Base-by-base conservation (phyloP, 352 stramenopile genomes). In the Phytophthora litchii region DNA sequence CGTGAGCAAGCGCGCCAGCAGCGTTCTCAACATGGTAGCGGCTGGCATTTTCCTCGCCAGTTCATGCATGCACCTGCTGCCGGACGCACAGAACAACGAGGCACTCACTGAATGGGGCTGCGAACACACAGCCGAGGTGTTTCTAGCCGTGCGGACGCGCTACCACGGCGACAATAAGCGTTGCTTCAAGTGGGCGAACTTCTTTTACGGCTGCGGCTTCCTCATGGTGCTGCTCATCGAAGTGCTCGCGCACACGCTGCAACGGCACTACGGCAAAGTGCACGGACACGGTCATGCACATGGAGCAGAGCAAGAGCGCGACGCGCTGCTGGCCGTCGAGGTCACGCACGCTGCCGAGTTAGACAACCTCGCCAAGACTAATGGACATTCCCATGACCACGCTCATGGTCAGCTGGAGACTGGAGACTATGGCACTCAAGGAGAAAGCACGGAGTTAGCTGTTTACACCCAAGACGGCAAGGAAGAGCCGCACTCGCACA, bases 191-290 rank as follows among this genome's bases (percentile, higher is more conserved):
- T 87, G 82, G 64, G 78, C 83, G 42, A 89, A 91, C 71, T 89
- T 92, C 55, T 91, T 94, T 49, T 94, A 89, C 49, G 81, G 73
- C 29, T 58, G 76, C 38, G 85, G 85, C 36, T 94, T 94, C 47
- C 62, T 92, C 35, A 48, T 90, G 45, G 76, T 94, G 23, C 60
- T 94, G 56, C 48, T 94, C 11, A 60, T 94, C 16, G 85, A 94
- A 38, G 80, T 90, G 10, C 45, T 86, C 41, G 85, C 83, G 5
- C 83, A 92, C 50, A 38, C 78, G 8, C 52, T 89, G 38, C 80
- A 92, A 50, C 74, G 72, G 19, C 58, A 50, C 54, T 88, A 60
- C 56, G 57, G 63, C 14, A 50, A 73, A 12, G 58, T 63, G 16
- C 54, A 70, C 20, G 54, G 40, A 8, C 37, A 67, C 10, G 46